Percentiles rank a stretch among this genome's conserved stretches.
Evolutionary conservation across 306 rosid genomes (phyloP).

Genomic region (Castanea crenata): DNA sequence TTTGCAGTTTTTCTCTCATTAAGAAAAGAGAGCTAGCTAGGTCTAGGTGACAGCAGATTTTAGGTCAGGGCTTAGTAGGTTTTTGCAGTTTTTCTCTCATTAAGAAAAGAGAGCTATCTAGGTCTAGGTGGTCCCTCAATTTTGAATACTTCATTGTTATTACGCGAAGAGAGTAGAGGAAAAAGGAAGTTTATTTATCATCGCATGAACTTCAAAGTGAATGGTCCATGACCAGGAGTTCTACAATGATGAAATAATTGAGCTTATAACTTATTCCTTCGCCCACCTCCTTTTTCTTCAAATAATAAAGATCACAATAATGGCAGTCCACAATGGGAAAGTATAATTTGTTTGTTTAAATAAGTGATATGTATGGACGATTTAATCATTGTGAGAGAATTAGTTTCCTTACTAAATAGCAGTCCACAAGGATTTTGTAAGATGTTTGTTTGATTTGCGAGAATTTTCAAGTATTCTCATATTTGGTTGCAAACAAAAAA

Average conservation of each 20-base stretch:
- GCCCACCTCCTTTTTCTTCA: background rate
- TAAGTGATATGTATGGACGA: too few species aligned
- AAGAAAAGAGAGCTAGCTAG: background rate
- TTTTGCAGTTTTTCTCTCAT: background rate
- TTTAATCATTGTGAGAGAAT: too few species aligned
- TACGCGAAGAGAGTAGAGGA: too few species aligned
- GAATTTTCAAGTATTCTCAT: too few species aligned
- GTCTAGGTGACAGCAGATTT: constrained; percentile 24
- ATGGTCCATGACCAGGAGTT: background rate
- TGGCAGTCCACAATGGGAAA: too few species aligned
- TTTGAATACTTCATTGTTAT: too few species aligned
- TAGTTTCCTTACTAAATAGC: too few species aligned
- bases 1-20: background rate
- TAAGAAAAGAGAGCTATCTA: background rate
- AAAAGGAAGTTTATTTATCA: background rate
- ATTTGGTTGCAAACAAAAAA: too few species aligned
- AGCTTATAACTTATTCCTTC: background rate
- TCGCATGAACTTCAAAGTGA: background rate
- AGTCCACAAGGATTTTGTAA: too few species aligned
- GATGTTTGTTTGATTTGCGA: too few species aligned
- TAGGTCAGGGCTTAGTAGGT: constrained; percentile 19
- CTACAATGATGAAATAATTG: background rate
- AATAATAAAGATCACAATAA: background rate
- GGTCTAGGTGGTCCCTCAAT: background rate
- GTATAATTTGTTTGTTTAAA: too few species aligned